Conservation (phyloP, 306 rosid species). For the Prunus campanulata region DNA sequence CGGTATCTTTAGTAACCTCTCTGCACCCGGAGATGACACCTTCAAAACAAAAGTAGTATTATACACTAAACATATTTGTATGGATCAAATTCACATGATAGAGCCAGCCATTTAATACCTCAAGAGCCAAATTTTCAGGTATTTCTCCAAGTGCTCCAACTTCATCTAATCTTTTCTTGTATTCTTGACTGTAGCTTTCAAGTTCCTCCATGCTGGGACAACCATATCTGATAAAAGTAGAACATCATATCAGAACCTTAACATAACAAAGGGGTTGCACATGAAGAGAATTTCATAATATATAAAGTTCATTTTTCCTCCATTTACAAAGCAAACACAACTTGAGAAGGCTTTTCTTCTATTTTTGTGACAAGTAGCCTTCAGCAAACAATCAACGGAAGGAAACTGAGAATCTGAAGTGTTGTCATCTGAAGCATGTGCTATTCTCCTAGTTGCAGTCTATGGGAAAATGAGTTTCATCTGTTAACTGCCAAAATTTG, state of each 20-base stretch:
- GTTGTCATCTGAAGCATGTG: background rate
- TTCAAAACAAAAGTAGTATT: slow-evolving; percentile 31
- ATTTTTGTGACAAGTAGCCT: background rate
- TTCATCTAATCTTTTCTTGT: slow-evolving; percentile 75
- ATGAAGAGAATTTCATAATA: background rate
- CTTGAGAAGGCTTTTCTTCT: background rate
- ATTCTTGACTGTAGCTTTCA: slow-evolving; percentile 63
- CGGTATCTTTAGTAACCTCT: slow-evolving; percentile 78
- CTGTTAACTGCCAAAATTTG: background rate
- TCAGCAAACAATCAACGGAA: background rate
- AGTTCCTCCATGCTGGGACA: slow-evolving; percentile 86
- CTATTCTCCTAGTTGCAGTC: background rate
- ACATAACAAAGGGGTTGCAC: background rate
- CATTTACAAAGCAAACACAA: background rate
- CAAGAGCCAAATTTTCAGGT: slow-evolving; percentile 78
- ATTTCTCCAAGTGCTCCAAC: slow-evolving; percentile 76
- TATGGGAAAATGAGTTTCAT: background rate
- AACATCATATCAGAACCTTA: slow-evolving; percentile 8
- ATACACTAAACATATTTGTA: slow-evolving; percentile 20
- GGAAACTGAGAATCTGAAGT: background rate
- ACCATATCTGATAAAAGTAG: slow-evolving; percentile 59
- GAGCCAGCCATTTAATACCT: slow-evolving; percentile 45
- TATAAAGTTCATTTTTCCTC: background rate
- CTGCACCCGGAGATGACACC: slow-evolving; percentile 95
- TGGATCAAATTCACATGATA: slow-evolving; percentile 3